Percentiles rank a stretch among this genome's conserved stretches.
phyloP scores from a whole-genome alignment of 129 eudicot genomes.

The Heracleum sosnowskyi region DNA sequence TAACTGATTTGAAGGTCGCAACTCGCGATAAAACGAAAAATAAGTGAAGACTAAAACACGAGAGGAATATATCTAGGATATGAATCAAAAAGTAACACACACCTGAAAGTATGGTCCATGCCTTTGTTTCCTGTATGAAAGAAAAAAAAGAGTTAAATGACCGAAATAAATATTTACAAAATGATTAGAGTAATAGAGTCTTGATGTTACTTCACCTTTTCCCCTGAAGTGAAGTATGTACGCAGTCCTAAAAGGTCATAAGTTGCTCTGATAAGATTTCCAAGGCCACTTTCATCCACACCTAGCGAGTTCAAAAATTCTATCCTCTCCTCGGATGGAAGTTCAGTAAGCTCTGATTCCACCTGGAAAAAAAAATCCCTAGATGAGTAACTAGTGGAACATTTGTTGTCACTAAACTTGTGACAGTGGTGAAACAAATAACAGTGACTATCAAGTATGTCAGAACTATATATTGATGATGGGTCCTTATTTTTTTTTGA shows the following conservation, averaged over 20 bases:
- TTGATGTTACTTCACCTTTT: slow-evolving; percentile 47
- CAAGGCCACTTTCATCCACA: slow-evolving; percentile 88
- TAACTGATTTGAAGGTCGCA: not conserved
- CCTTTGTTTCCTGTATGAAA: slow-evolving; percentile 73
- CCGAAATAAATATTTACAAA: not conserved
- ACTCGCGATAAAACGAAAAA: not conserved
- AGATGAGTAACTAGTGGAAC: slow-evolving; percentile 7
- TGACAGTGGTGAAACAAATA: not conserved
- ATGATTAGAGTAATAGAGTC: not conserved
- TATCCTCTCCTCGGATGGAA: slow-evolving; percentile 77
- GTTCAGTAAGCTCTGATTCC: slow-evolving; percentile 91
- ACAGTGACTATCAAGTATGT: not conserved
- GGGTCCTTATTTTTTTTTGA: not conserved
- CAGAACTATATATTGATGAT: not conserved
- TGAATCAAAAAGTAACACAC: slow-evolving; percentile 9
- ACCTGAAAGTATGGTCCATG: slow-evolving; percentile 99
- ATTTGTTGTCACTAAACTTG: not conserved
- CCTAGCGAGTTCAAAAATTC: slow-evolving; percentile 87
- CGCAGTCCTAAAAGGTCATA: slow-evolving; percentile 85
- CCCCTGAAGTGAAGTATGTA: slow-evolving; percentile 94
- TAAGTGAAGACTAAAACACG: not conserved
- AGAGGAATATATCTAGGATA: not conserved
- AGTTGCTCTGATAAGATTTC: slow-evolving; percentile 92
- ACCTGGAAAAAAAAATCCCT: slow-evolving; percentile 41
- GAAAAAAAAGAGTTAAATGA: not conserved